Percentiles rank a stretch among this genome's conserved stretches.
Conservation (phyloP, 108 stramenopile species). For the Cyclostephanos tholiformis region DNA sequence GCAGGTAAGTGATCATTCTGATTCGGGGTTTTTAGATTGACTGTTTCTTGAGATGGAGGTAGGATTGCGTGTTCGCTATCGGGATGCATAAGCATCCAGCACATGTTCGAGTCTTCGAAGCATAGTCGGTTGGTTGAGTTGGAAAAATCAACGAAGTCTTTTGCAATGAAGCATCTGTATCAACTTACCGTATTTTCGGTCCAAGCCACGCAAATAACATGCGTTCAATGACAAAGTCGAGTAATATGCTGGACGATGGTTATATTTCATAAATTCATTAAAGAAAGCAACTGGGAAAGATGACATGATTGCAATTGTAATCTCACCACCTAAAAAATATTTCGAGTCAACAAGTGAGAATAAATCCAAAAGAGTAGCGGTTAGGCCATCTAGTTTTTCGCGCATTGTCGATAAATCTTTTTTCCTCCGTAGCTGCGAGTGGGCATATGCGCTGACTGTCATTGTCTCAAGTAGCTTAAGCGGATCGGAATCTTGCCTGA, state of each 20-base stretch:
- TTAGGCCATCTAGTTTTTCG: slow-evolving; percentile 31
- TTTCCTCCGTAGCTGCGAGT: slow-evolving; percentile 14
- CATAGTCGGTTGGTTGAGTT: background rate
- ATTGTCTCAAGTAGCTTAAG: slow-evolving; percentile 22
- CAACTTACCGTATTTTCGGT: slow-evolving; percentile 38
- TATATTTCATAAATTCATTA: too few species aligned
- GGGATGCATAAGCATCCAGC: slow-evolving; percentile 52
- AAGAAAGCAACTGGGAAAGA: background rate
- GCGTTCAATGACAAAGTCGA: slow-evolving; percentile 49
- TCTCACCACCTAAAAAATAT: slow-evolving; percentile 37
- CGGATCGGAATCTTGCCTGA: slow-evolving; percentile 5
- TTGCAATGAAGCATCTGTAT: background rate
- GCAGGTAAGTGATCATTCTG: slow-evolving; percentile 31
- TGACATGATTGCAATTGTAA: background rate
- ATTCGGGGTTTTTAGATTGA: slow-evolving; percentile 11
- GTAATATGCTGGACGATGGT: slow-evolving; percentile 23
- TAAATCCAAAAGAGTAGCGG: slow-evolving; percentile 41
- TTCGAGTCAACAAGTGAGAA: slow-evolving; percentile 50
- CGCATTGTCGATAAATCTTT: slow-evolving; percentile 28
- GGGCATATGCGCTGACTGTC: slow-evolving; percentile 25
- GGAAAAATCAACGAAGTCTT: too few species aligned
- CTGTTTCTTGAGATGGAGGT: slow-evolving; percentile 29
- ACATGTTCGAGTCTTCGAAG: slow-evolving; percentile 43
- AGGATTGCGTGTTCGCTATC: slow-evolving; percentile 24
- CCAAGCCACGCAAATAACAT: slow-evolving; percentile 49